Evolutionary conservation across 352 stramenopile genomes (phyloP), one percentile per base, ranked within the genome.

Genomic region (Phytophthora lateralis): DNA sequence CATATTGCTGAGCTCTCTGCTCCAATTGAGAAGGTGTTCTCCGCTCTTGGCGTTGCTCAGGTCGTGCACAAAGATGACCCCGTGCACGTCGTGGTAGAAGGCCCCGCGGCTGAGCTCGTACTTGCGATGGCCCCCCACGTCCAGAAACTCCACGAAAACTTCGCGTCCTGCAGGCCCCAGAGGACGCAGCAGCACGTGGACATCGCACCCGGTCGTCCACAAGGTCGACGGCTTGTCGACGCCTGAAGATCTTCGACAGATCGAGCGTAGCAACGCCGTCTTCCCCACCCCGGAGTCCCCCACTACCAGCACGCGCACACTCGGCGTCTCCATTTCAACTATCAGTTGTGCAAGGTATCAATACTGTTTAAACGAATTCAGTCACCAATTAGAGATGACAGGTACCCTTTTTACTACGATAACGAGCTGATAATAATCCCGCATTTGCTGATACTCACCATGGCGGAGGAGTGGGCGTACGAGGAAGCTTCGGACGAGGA

Each of bases 261-360:
- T 21, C 6, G 67, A 65, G n/a, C 74, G 77, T 46, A 96, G 64
- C 18, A 96, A 68, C 61, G 82, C 69, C 12, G 84, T 93, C 73
- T 96, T 96, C 17, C 88, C 88, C 26, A 95, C 88, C 44, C 88
- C 88, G 3, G 88, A 96, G 66, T 96, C 88, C 55, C 87, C 88
- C 10, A 96, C 76, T 12, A 95, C 88, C 5, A 93, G 73, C 52
- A 96, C 77, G 46, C 88, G 82, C 34, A 88, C 85, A 35, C 80
- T 80, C 8, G 80, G 78, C 4, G 80, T 84, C 64, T 95, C 85
- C 85, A 95, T 95, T 38, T 57, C 32, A 18, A 38, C 10, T 38
- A 38, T 38, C 2, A n/a, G 17, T 38, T 38, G 26, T 8, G 4
- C 26, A n/a, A 38, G 14, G 32, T 38, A 14, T 12, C 1, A 2